Percentiles rank a stretch among this genome's conserved stretches.
Evolutionary conservation across 2,329 filamentous ascomycete genomes (phyloP).

Genomic region (Arthrobotrys musiformis): DNA sequence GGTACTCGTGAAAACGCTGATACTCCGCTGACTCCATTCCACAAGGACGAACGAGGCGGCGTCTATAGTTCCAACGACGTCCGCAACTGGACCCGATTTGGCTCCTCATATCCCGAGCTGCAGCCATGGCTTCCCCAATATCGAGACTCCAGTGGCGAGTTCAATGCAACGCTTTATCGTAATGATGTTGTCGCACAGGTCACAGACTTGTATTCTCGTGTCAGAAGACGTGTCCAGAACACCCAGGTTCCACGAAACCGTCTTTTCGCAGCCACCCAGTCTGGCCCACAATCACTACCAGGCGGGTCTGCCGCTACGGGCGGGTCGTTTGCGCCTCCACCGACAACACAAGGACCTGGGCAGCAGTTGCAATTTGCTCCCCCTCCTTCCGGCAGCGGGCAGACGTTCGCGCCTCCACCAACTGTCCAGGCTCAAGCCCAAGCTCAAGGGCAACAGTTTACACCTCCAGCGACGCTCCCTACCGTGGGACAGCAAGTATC

Average conservation of each 20-base stretch:
- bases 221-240: conserved; percentile 32
- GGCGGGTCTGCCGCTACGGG: conserved; percentile 1
- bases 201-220: conserved; percentile 41
- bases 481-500: conserved; percentile 27
- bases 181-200: conserved; percentile 45
- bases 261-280: conserved; percentile 32
- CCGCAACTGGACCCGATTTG: conserved; percentile 47
- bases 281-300: background rate
- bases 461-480: conserved; percentile 15
- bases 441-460: background rate
- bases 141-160: conserved; percentile 28
- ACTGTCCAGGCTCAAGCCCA: conserved; percentile 1
- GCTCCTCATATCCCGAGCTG: conserved; percentile 48
- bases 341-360: conserved; percentile 23
- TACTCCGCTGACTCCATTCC: conserved; percentile 46
- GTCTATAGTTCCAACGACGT: conserved; percentile 40
- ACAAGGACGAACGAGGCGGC: conserved; percentile 18
- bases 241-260: conserved; percentile 43
- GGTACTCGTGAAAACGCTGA: conserved; percentile 31
- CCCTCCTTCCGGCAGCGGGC: conserved; percentile 4
- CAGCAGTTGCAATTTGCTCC: conserved; percentile 12
- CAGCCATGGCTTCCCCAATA: conserved; percentile 51
- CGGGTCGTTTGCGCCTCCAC: conserved; percentile 17
- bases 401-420: conserved; percentile 32
- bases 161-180: conserved; percentile 31